Percentiles rank a stretch among this genome's conserved stretches.
Conservation (phyloP, 1,284 basidiomycete species). For the Trichosporon inkin region DNA sequence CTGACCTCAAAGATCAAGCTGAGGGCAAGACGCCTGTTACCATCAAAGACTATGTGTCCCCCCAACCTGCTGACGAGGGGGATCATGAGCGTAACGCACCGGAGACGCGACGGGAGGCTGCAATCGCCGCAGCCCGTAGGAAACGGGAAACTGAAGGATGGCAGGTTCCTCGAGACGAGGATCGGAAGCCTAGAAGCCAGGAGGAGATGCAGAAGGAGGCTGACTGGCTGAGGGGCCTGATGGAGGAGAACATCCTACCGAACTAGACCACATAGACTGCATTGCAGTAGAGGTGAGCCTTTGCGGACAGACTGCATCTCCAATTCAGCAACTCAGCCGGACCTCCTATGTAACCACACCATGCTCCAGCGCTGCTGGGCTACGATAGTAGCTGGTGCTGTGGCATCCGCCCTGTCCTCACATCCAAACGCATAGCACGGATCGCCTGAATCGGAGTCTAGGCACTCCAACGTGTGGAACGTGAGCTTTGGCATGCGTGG, state of each 20-base stretch:
- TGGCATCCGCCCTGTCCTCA: no score
- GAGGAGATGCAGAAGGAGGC: constrained; percentile 76
- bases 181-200: constrained; percentile 61
- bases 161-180: constrained; percentile 62
- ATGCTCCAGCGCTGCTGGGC: no score
- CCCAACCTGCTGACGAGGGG: background rate
- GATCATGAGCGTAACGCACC: background rate
- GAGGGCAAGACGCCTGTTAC: constrained; percentile 1
- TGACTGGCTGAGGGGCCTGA: constrained; percentile 54
- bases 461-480: no score
- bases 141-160: constrained; percentile 43
- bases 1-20: constrained; percentile 11
- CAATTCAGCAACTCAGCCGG: background rate
- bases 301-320: background rate
- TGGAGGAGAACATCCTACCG: background rate
- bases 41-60: background rate
- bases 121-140: constrained; percentile 12
- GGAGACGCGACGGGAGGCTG: background rate
- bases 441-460: no score
- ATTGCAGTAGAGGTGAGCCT: background rate
- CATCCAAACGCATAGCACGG: no score
- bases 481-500: no score
- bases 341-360: no score
- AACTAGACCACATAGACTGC: background rate
- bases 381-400: no score